A percentile compares a stretch with the other conserved stretches of the same genome.
These are phyloP conservation scores for Mortierella hygrophila DNA, from an alignment of 192 early-diverging fungal species.

Conservation along the genomic window DNA sequence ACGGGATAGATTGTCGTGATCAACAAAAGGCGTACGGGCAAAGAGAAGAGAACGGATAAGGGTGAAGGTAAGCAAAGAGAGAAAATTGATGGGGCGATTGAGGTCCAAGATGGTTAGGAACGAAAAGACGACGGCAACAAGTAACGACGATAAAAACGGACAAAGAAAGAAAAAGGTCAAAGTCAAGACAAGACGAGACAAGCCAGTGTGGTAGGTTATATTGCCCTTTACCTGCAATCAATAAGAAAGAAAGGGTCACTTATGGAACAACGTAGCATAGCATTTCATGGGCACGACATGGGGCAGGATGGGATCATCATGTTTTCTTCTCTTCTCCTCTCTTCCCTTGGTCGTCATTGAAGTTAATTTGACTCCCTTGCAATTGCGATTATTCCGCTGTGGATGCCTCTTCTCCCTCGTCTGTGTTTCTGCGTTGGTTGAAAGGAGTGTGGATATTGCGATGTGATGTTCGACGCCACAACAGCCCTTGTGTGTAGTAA, in stretches of 20 bases:
- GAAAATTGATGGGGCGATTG: no score
- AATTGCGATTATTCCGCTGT: neutral
- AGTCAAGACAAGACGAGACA: neutral
- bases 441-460: neutral
- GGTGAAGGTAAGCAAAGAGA: no score
- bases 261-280: neutral
- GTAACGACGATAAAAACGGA: neutral
- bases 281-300: constrained; percentile 1
- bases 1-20: neutral
- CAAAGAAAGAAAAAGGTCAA: neutral
- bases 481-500: neutral
- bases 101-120: neutral
- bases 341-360: neutral
- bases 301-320: constrained; percentile 2
- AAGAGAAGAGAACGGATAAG: neutral
- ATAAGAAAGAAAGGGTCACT: neutral
- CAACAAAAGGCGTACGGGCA: neutral
- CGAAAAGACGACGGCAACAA: neutral
- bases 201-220: neutral
- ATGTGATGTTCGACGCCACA: neutral
- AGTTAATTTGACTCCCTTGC: neutral
- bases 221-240: neutral
- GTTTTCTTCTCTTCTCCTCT: neutral
- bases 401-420: neutral
- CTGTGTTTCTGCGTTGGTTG: constrained; percentile 8